Conservation (phyloP, 495 filamentous ascomycete species). For the Penicillium manginii region DNA sequence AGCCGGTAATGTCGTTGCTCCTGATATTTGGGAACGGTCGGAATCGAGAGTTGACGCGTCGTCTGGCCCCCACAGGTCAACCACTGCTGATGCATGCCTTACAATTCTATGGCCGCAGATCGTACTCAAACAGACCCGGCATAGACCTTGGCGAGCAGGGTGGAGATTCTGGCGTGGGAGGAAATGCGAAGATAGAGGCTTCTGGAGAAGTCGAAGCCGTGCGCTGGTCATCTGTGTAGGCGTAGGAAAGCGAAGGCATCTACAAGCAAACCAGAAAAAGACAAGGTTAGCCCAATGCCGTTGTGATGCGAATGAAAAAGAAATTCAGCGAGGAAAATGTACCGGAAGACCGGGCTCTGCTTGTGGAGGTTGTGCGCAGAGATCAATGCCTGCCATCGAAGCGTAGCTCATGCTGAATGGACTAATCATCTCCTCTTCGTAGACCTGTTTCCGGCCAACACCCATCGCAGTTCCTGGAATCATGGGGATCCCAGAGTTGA, state of each 20-base stretch:
- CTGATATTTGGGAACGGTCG: neutral
- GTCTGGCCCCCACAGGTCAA: conserved; percentile 1
- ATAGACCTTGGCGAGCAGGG: conserved; percentile 39
- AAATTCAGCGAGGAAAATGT: conserved; percentile 58
- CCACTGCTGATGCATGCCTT: neutral
- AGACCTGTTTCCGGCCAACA: conserved; percentile 27
- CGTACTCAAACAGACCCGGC: conserved; percentile 30
- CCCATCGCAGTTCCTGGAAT: conserved; percentile 58
- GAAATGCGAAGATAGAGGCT: conserved; percentile 39
- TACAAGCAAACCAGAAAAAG: conserved; percentile 39
- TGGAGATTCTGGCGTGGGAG: conserved; percentile 43
- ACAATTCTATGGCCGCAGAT: conserved; percentile 20
- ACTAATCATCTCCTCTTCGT: conserved; percentile 68
- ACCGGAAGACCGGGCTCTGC: conserved; percentile 43
- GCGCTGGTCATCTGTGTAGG: conserved; percentile 79
- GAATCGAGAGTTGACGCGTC: neutral
- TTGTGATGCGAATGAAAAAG: conserved; percentile 44
- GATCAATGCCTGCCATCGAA: conserved; percentile 75
- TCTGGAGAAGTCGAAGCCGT: conserved; percentile 44
- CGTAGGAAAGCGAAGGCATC: conserved; percentile 87
- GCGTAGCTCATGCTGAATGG: conserved; percentile 79
- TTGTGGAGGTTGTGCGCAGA: conserved; percentile 49
- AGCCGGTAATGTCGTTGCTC: neutral
- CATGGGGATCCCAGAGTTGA: conserved; percentile 67
- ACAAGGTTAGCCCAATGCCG: conserved; percentile 29